Evolutionary conservation across 306 rosid genomes (phyloP), one percentile per base, ranked within the genome.

Genomic region (Datisca glomerata): DNA sequence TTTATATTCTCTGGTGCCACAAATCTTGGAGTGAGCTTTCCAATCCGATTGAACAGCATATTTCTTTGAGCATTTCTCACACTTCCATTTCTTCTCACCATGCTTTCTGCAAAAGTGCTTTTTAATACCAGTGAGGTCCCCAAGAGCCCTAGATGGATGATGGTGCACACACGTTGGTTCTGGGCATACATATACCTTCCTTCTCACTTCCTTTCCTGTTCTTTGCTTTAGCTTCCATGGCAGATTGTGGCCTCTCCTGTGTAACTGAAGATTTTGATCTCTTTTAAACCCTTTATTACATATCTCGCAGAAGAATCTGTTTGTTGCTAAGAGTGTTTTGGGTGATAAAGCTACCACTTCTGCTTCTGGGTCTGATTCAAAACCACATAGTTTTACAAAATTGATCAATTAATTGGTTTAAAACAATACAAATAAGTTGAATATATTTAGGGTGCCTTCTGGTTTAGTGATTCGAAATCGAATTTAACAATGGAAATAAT

Each of bases 11-110:
- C 70, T 67, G 1, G 96, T 85, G 60, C 96, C 96, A 63, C 96
- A 86, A 51, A 78, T 70, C 65, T 86, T 81, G 61, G 86, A 86
- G 65, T 86, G 96, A 34, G 96, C 96, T 61, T 86, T 86, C 93
- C 96, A 86, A 42, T 86, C 96, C 0, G 96, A 86, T 34, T 81
- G 91, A 72, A 86, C 96, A 1, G 96, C 96, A 17, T 86, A 86
- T 20, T 72, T 73, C 64, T 86, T 86, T 2, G 93, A 81, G 51
- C 96, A 86, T 45, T 80, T 86, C 1, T 81, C 96, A 55, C 96
- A 86, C 48, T 86, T 86, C 93, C 93, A 86, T 19, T 78, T 81
- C 76, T 86, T 86, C 72, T 86, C 96, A 0, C 93, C 91, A 9
- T 86, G 96, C 74, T 86, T 86, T 50, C 96, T 75, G 50, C 41